phyloP scores from a whole-genome alignment of 176 grass and related monocot genomes.

The Cymbopogon citratus region DNA sequence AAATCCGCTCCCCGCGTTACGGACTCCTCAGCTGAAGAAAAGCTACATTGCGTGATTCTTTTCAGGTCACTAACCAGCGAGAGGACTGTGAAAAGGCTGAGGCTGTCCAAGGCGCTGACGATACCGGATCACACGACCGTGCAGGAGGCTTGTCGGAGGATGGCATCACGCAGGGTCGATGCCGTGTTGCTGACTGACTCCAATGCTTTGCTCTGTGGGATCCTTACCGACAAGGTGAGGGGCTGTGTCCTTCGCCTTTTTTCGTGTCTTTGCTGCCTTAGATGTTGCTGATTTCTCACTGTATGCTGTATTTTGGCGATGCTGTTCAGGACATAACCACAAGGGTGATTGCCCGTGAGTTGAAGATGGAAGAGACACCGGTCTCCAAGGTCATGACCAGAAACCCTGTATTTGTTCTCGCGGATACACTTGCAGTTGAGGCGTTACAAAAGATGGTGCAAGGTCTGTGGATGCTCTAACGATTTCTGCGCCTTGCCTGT shows the following conservation, averaged over 20 bases:
- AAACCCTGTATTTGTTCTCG: slow-evolving; percentile 85
- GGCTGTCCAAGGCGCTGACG: slow-evolving; percentile 89
- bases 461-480: slow-evolving; percentile 39
- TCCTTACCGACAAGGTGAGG: slow-evolving; percentile 90
- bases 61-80: slow-evolving; percentile 43
- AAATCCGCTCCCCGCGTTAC: neutral
- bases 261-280: neutral
- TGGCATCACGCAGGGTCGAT: slow-evolving; percentile 71
- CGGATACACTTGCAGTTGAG: slow-evolving; percentile 84
- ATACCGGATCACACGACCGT: slow-evolving; percentile 81
- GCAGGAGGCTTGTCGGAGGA: slow-evolving; percentile 77
- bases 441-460: slow-evolving; percentile 99
- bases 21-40: neutral
- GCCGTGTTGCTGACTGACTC: slow-evolving; percentile 90
- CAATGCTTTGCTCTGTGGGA: slow-evolving; percentile 86
- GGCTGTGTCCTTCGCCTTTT: neutral
- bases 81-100: slow-evolving; percentile 88
- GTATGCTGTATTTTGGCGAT: neutral
- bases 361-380: slow-evolving; percentile 93
- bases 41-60: neutral
- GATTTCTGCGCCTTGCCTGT: neutral
- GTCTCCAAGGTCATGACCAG: slow-evolving; percentile 96
- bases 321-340: slow-evolving; percentile 69
- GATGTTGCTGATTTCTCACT: neutral
- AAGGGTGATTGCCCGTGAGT: slow-evolving; percentile 79